Evolutionary conservation across 768 basidiomycete species (phyloP).

Genomic region (Tylopilus vinaceipallidus): DNA sequence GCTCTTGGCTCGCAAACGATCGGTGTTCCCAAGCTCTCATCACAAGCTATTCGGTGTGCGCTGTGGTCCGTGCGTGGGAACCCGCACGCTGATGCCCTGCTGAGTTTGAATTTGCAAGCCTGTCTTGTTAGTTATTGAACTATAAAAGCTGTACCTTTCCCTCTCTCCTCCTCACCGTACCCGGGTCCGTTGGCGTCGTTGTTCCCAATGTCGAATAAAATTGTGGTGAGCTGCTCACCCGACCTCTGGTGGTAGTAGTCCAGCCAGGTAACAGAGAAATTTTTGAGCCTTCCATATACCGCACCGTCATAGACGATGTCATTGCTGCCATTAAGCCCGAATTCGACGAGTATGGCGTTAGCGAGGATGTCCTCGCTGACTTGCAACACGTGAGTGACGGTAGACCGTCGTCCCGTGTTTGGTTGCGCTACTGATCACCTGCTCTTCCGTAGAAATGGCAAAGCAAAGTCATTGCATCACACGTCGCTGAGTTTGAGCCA

Average conservation of each 20-base stretch:
- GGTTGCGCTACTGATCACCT: conserved; percentile 8
- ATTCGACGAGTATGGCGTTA: conserved; percentile 95
- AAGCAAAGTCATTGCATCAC: conserved; percentile 87
- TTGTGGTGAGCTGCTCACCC: conserved; percentile 90
- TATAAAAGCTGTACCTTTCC: conserved; percentile 39
- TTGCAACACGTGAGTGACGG: conserved; percentile 75
- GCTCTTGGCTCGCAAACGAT: neutral
- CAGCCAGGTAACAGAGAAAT: conserved; percentile 49
- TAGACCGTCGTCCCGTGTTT: conserved; percentile 8
- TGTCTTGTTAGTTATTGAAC: conserved; percentile 36
- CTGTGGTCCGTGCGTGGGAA: conserved; percentile 50
- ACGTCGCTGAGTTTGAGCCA: conserved; percentile 90
- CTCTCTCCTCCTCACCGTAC: conserved; percentile 35
- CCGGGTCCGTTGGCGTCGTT: conserved; percentile 27
- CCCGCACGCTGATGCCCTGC: conserved; percentile 20
- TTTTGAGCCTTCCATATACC: conserved; percentile 87
- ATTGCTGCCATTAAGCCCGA: conserved; percentile 83
- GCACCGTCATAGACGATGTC: conserved; percentile 95
- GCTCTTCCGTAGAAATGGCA: conserved; percentile 84
- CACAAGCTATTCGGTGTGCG: no score
- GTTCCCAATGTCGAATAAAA: conserved; percentile 91
- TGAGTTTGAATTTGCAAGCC: conserved; percentile 43
- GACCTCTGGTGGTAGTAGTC: conserved; percentile 56
- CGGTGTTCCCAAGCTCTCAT: no score
- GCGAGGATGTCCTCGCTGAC: conserved; percentile 85